These are phyloP conservation scores for Collybiopsis luxurians DNA, from an alignment of 768 basidiomycete species.

Conservation along the genomic window DNA sequence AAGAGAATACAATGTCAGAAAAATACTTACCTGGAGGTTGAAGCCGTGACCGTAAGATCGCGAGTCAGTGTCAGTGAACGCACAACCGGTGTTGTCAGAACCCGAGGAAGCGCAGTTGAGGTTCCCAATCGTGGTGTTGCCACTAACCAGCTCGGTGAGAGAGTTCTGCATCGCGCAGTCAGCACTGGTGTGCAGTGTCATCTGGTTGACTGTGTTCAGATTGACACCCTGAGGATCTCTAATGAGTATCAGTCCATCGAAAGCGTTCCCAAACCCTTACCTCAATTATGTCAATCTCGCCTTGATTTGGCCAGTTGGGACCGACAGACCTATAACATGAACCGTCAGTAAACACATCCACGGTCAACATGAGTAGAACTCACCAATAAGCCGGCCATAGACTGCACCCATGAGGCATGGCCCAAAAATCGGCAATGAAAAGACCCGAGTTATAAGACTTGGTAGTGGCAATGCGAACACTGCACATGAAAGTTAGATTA, in stretches of 20 bases:
- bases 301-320: conserved; percentile 9
- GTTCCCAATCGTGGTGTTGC: conserved; percentile 1
- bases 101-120: background rate
- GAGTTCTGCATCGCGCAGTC: background rate
- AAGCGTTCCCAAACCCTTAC: conserved; percentile 26
- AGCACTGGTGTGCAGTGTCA: background rate
- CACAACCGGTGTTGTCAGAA: conserved; percentile 47
- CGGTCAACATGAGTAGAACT: background rate
- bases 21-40: too few relatives aligned
- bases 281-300: background rate
- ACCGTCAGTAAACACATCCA: background rate
- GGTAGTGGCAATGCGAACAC: conserved; percentile 44
- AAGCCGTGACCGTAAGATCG: conserved; percentile 42
- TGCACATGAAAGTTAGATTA: conserved; percentile 20
- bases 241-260: background rate
- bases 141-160: background rate
- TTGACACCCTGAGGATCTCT: conserved; percentile 52
- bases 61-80: conserved; percentile 38
- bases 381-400: conserved; percentile 47
- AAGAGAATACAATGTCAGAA: too few relatives aligned
- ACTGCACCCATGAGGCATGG: conserved; percentile 50
- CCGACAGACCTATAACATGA: conserved; percentile 5
- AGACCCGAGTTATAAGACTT: conserved; percentile 44
- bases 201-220: conserved; percentile 37
- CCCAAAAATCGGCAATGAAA: conserved; percentile 47